phyloP scores from a whole-genome alignment of 805 yeast genomes.

The Barnettozyma salicaria region DNA sequence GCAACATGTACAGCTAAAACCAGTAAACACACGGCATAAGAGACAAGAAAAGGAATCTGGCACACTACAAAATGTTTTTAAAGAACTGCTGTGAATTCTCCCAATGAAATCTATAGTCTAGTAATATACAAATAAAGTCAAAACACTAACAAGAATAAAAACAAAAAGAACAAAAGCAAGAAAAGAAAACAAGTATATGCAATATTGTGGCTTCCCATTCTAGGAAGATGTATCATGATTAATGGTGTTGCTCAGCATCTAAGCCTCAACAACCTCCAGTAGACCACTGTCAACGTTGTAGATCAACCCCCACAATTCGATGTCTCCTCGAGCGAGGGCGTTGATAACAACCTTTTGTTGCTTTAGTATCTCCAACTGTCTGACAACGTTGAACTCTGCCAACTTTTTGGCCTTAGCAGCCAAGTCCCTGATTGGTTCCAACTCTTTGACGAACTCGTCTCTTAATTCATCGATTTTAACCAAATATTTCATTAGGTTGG shows the following conservation, averaged over 20 bases:
- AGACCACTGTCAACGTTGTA: constrained; percentile 79
- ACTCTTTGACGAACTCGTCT: constrained; percentile 46
- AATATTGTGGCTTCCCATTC: neutral
- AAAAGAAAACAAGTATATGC: too few species aligned
- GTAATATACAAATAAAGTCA: too few species aligned
- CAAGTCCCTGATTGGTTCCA: constrained; percentile 46
- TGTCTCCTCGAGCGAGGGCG: constrained; percentile 54
- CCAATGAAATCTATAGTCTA: too few species aligned
- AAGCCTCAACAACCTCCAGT: constrained; percentile 37
- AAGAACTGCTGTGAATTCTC: too few species aligned
- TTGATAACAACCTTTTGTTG: constrained; percentile 51
- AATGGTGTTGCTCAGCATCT: neutral
- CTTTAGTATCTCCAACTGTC: constrained; percentile 62
- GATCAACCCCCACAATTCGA: constrained; percentile 77
- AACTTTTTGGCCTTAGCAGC: constrained; percentile 52
- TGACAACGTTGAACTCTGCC: constrained; percentile 69
- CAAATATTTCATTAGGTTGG: constrained; percentile 35
- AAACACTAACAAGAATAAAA: too few species aligned
- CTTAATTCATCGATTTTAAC: constrained; percentile 66
- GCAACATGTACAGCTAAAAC: too few species aligned
- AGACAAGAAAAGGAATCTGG: too few species aligned
- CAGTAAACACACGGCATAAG: too few species aligned
- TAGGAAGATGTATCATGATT: too few species aligned
- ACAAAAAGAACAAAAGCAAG: too few species aligned
- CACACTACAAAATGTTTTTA: too few species aligned